Evolutionary conservation across 1,139 yeast genomes (phyloP).

Genomic region (Yamadazyma spencermartinsiae): DNA sequence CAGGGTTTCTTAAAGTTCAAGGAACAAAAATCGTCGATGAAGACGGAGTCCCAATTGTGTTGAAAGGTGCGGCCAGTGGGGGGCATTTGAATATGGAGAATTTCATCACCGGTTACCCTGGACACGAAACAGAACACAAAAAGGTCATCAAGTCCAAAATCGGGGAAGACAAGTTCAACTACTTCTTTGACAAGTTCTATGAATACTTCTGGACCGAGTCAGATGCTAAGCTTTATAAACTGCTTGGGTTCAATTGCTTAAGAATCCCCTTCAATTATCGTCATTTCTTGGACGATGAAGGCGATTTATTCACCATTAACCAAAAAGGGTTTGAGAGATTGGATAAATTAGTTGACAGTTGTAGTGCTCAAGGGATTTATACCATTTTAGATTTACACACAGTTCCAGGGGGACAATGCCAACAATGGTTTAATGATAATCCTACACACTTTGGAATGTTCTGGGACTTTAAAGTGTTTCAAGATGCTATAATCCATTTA

Average conservation of each 20-base stretch:
- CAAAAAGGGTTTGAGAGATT: slow-evolving; percentile 37
- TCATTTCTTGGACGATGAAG: slow-evolving; percentile 40
- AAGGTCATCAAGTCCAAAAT: slow-evolving; percentile 28
- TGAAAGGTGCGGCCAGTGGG: slow-evolving; percentile 40
- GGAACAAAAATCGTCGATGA: slow-evolving; percentile 40
- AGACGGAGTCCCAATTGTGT: slow-evolving; percentile 28
- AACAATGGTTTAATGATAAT: slow-evolving; percentile 47
- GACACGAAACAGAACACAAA: slow-evolving; percentile 45
- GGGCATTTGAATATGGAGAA: slow-evolving; percentile 49
- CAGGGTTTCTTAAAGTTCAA: slow-evolving; percentile 12
- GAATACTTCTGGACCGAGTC: slow-evolving; percentile 45
- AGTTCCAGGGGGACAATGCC: slow-evolving; percentile 50
- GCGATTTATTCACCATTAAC: slow-evolving; percentile 34
- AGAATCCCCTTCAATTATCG: slow-evolving; percentile 46
- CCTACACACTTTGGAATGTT: slow-evolving; percentile 40
- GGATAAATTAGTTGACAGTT: slow-evolving; percentile 36
- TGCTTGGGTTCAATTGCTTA: slow-evolving; percentile 39
- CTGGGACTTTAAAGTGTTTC: slow-evolving; percentile 45
- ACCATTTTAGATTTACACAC: slow-evolving; percentile 44
- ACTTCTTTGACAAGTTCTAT: slow-evolving; percentile 42
- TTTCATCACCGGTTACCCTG: slow-evolving; percentile 48
- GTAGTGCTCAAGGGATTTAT: slow-evolving; percentile 35
- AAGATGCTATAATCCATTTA: slow-evolving; percentile 36
- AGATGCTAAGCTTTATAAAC: slow-evolving; percentile 40
- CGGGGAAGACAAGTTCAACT: slow-evolving; percentile 40